These are phyloP conservation scores for Curvularia verruculosa DNA, from an alignment of 2,329 filamentous ascomycete genomes.

Conservation along the genomic window DNA sequence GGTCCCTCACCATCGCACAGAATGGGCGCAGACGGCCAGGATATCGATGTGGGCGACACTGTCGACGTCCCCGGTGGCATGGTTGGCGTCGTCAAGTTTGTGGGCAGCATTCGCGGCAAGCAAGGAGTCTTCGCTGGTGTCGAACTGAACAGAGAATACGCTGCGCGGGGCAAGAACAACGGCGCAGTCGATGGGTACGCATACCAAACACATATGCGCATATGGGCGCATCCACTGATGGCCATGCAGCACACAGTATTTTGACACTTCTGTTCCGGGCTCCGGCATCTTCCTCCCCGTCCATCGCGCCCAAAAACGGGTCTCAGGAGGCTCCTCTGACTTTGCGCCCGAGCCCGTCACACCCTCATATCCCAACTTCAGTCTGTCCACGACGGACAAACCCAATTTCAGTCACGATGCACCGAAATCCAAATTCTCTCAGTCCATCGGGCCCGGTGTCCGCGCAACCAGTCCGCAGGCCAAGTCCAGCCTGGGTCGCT, in stretches of 20 bases:
- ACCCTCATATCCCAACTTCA: conserved; percentile 62
- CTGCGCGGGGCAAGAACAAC: conserved; percentile 86
- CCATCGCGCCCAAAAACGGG: conserved; percentile 75
- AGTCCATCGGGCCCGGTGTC: conserved; percentile 76
- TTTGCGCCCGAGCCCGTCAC: conserved; percentile 73
- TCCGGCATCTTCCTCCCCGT: conserved; percentile 93
- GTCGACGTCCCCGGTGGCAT: conserved; percentile 95
- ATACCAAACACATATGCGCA: neutral
- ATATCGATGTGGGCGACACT: conserved; percentile 76
- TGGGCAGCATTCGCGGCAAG: conserved; percentile 86
- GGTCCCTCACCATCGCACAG: conserved; percentile 51
- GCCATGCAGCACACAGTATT: conserved; percentile 67
- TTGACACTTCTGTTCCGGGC: conserved; percentile 75
- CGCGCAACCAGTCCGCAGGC: conserved; percentile 73
- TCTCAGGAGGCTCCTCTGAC: conserved; percentile 61
- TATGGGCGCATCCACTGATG: conserved; percentile 17
- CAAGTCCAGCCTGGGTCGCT: conserved; percentile 69
- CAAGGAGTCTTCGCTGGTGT: conserved; percentile 91
- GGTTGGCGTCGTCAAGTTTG: conserved; percentile 86
- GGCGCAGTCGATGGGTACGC: conserved; percentile 92
- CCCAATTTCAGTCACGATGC: conserved; percentile 49
- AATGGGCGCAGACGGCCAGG: conserved; percentile 55
- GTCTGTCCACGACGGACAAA: conserved; percentile 62
- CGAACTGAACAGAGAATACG: conserved; percentile 82
- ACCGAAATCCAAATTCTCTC: conserved; percentile 85